Base-by-base conservation (phyloP, 129 eudicot species). In the Erigeron canadensis region DNA sequence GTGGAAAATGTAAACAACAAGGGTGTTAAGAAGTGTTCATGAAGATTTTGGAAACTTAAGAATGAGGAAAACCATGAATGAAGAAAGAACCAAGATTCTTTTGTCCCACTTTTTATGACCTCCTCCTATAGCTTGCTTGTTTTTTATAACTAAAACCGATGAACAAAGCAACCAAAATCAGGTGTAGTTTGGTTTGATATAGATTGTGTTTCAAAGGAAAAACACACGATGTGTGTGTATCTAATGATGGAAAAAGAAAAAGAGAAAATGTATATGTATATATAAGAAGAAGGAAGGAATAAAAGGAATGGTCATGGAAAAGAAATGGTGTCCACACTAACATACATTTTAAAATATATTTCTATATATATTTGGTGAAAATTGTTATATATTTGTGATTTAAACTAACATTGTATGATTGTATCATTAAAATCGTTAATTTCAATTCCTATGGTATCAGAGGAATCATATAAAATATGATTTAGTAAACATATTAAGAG, bases 81-180 rank as follows among this genome's bases (percentile, higher is more conserved):
- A 86, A 84, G 92, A 80, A 86, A 84, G 86, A 84, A 83, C 74
- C 79, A 75, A 77, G 75, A 45, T 86, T 86, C 82, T n/a, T n/a
- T n/a, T 86, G 87, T 78, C 88, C 81, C 87, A 82, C 89, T 74
- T 77, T 77, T 80, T 18, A 80, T 73, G 67, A 61, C 66, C 43
- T 7, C 40, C 40, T 21, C 56, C 2, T 38, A 63, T 50, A 61
- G 34, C 34, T n/a, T n/a, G n/a, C 66, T 70, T 63, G 78, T 67
- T 77, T 46, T 77, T 38, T 77, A 77, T 41, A 56, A 80, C 75
- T 64, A 71, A 78, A 74, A 77, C 71, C 42, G 72, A 63, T 70
- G 77, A 77, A 62, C 71, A 75, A 69, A 75, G 71, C 73, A 65
- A 75, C 74, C 79, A 74, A 70, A 82, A 77, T 79, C 63, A 78